These are phyloP conservation scores for Galerina sulciceps DNA, from an alignment of 768 basidiomycete genomes.

Conservation along the genomic window DNA sequence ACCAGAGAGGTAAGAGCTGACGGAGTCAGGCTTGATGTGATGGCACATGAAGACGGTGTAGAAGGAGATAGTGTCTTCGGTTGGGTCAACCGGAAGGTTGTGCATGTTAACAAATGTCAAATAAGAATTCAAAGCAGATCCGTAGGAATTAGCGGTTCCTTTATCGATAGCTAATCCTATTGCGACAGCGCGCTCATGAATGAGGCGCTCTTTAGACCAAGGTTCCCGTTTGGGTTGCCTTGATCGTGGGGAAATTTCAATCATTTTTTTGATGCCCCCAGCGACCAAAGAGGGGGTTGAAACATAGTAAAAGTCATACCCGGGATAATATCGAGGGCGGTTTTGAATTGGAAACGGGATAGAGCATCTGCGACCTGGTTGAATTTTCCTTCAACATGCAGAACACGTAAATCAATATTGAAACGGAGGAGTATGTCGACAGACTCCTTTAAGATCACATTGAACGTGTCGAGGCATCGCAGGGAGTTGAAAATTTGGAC, in stretches of 20 bases:
- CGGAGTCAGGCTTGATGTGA: slow-evolving; percentile 39
- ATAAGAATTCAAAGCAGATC: slow-evolving; percentile 37
- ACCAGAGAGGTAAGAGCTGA: slow-evolving; percentile 42
- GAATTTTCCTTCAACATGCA: slow-evolving; percentile 21
- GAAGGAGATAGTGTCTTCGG: slow-evolving; percentile 36
- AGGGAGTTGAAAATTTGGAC: slow-evolving; percentile 33
- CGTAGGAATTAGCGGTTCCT: slow-evolving; percentile 24
- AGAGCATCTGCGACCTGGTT: slow-evolving; percentile 33
- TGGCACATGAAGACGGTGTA: slow-evolving; percentile 39
- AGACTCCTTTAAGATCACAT: slow-evolving; percentile 25
- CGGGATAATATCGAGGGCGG: not conserved
- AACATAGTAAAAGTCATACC: not conserved
- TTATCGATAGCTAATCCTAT: slow-evolving; percentile 27
- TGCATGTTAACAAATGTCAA: slow-evolving; percentile 32
- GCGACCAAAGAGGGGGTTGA: slow-evolving; percentile 19
- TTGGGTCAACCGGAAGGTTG: slow-evolving; percentile 31
- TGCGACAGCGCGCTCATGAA: slow-evolving; percentile 27
- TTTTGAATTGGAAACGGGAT: slow-evolving; percentile 13
- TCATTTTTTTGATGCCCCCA: slow-evolving; percentile 32
- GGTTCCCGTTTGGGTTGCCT: slow-evolving; percentile 34
- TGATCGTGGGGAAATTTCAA: slow-evolving; percentile 8
- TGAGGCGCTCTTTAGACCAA: slow-evolving; percentile 38
- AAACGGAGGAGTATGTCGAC: slow-evolving; percentile 15
- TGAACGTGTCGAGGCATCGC: slow-evolving; percentile 22
- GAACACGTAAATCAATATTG: slow-evolving; percentile 23